Conservation (phyloP, 1,284 basidiomycete genomes). For the Hemileia vastatrix region DNA sequence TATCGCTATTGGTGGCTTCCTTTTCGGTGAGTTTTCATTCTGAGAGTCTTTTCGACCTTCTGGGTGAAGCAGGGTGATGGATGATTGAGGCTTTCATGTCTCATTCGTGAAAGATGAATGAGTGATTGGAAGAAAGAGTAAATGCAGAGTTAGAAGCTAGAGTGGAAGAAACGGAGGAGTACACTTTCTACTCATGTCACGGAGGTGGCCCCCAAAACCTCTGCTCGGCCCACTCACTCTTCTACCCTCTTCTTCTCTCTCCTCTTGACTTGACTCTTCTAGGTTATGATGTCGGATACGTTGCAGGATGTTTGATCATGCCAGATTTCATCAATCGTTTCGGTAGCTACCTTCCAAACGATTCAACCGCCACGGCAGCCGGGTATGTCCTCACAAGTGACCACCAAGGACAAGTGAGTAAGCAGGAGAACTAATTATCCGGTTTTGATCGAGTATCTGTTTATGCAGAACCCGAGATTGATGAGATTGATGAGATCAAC, state of each 20-base stretch:
- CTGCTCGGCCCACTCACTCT: neutral
- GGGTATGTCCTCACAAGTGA: neutral
- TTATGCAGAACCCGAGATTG: too few species aligned
- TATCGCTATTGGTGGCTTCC: conserved; percentile 31
- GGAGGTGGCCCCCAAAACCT: too few species aligned
- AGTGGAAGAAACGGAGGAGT: too few species aligned
- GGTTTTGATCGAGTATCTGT: too few species aligned
- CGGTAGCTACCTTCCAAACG: neutral
- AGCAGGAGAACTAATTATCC: neutral
- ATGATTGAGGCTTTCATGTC: too few species aligned
- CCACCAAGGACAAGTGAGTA: neutral
- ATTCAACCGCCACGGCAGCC: neutral
- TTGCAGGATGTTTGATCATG: neutral
- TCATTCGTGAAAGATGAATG: too few species aligned
- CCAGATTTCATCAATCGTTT: neutral
- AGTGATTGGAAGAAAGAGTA: too few species aligned
- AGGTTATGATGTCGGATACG: neutral
- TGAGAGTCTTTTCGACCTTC: neutral
- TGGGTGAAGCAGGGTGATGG: too few species aligned
- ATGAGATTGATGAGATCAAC: too few species aligned
- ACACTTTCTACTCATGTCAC: too few species aligned
- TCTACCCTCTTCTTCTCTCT: neutral
- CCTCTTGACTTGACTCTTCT: neutral
- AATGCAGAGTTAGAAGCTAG: too few species aligned
- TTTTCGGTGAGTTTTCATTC: conserved; percentile 24